Conservation (phyloP, 1,284 basidiomycete species). For the Xanthoconium separans region DNA sequence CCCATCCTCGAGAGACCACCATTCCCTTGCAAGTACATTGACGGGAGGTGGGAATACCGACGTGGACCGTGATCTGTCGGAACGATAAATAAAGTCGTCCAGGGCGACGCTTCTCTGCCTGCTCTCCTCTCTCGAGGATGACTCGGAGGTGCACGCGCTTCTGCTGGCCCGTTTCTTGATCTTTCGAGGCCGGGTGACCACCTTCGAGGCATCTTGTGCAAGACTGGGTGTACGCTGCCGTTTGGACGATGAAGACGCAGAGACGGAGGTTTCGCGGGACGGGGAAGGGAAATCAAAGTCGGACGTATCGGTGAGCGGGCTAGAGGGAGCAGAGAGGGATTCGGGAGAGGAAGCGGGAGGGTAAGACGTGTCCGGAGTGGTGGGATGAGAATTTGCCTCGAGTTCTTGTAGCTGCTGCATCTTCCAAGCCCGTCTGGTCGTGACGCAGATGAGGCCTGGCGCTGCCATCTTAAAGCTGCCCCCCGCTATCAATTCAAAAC, state of each 20-base stretch:
- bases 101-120: conserved; percentile 26
- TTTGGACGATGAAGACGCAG: conserved; percentile 28
- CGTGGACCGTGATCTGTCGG: conserved; percentile 35
- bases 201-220: not conserved
- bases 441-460: conserved; percentile 26
- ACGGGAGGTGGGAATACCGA: conserved; percentile 26
- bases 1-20: conserved; percentile 53
- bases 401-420: conserved; percentile 14
- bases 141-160: conserved; percentile 15
- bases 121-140: conserved; percentile 23
- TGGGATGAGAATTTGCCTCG: not conserved
- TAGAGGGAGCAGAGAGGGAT: conserved; percentile 17
- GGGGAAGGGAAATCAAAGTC: conserved; percentile 18
- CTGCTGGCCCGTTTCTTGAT: conserved; percentile 27
- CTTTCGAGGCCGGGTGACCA: conserved; percentile 17
- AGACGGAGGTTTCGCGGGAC: conserved; percentile 25
- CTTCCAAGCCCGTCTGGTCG: conserved; percentile 30
- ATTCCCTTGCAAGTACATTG: conserved; percentile 31
- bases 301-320: conserved; percentile 29
- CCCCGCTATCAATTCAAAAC: no score
- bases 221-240: conserved; percentile 22
- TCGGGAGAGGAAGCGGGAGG: conserved; percentile 18
- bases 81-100: conserved; percentile 34
- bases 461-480: not conserved
- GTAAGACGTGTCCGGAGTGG: conserved; percentile 2